phyloP scores from a whole-genome alignment of 352 stramenopile species.

The Phytophthora hibernalis region DNA sequence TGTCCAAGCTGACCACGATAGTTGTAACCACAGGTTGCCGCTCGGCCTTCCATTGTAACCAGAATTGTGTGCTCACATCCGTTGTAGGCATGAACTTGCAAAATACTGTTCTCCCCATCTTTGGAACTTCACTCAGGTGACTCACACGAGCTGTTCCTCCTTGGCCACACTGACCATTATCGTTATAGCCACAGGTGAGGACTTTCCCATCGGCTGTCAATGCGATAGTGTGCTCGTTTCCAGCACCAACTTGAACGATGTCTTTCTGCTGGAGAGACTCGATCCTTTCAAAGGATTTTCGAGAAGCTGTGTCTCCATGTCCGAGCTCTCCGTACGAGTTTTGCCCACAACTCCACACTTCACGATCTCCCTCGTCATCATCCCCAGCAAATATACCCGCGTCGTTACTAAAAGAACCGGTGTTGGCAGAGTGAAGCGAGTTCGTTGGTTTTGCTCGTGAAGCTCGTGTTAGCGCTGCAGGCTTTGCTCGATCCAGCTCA shows the following conservation, averaged over 20 bases:
- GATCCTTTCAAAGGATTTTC: slow-evolving; percentile 86
- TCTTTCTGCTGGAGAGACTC: slow-evolving; percentile 80
- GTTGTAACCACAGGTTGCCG: slow-evolving; percentile 93
- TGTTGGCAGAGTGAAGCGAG: neutral
- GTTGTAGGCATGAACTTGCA: slow-evolving; percentile 93
- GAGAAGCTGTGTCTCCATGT: slow-evolving; percentile 87
- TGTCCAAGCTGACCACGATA: slow-evolving; percentile 93
- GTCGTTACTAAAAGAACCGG: slow-evolving; percentile 3
- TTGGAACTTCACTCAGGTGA: slow-evolving; percentile 76
- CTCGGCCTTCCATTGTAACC: slow-evolving; percentile 77
- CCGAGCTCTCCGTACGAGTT: slow-evolving; percentile 95
- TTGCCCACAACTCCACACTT: slow-evolving; percentile 95
- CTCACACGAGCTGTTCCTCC: slow-evolving; percentile 83
- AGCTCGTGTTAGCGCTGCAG: slow-evolving; percentile 9
- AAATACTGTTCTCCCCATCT: slow-evolving; percentile 55
- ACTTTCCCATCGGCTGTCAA: slow-evolving; percentile 80
- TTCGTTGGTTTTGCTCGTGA: slow-evolving; percentile 15
- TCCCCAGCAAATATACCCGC: slow-evolving; percentile 22
- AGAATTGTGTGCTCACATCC: slow-evolving; percentile 93
- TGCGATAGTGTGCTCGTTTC: slow-evolving; percentile 94
- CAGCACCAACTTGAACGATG: slow-evolving; percentile 83
- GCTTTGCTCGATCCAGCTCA: slow-evolving; percentile 51
- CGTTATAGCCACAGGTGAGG: slow-evolving; percentile 93
- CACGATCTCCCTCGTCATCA: slow-evolving; percentile 64
- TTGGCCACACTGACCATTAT: slow-evolving; percentile 94